A percentile compares a stretch with the other conserved stretches of the same genome.
phyloP scores from a whole-genome alignment of 176 grass and related monocot genomes.

The Pontederia crassipes region DNA sequence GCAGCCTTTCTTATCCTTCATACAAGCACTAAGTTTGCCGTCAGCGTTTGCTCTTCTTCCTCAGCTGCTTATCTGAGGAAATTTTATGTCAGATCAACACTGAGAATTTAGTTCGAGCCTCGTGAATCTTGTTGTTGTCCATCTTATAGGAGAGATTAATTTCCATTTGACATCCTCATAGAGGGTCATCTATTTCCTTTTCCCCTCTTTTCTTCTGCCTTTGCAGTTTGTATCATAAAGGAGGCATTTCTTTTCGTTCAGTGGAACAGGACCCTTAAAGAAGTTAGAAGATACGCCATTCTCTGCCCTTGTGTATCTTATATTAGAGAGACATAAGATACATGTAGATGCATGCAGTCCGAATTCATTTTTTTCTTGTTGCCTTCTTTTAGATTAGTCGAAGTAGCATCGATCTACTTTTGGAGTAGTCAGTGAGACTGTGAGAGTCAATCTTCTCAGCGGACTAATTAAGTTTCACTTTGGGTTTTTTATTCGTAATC shows the following conservation, averaged over 20 bases:
- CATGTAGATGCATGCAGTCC: too few relatives aligned
- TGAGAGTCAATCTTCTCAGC: too few relatives aligned
- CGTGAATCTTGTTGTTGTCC: background rate
- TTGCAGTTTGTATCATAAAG: background rate
- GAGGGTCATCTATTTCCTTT: background rate
- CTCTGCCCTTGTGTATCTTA: too few relatives aligned
- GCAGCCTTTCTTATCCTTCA: background rate
- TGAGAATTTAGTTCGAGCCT: background rate
- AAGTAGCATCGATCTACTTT: too few relatives aligned
- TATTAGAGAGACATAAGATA: too few relatives aligned
- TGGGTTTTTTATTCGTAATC: background rate
- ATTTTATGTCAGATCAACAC: background rate
- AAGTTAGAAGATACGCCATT: background rate
- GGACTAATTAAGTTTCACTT: background rate
- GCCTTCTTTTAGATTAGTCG: too few relatives aligned
- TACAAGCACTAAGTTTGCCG: background rate
- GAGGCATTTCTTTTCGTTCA: background rate
- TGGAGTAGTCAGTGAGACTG: too few relatives aligned
- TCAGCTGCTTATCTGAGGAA: too few relatives aligned
- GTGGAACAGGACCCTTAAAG: background rate
- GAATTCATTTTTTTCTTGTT: too few relatives aligned
- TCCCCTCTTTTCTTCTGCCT: background rate
- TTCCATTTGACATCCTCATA: background rate
- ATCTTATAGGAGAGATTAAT: background rate
- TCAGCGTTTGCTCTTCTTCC: too few relatives aligned